A percentile compares a stretch with the other conserved stretches of the same genome.
phyloP scores from a whole-genome alignment of 306 rosid species.

The Corylus avellana region DNA sequence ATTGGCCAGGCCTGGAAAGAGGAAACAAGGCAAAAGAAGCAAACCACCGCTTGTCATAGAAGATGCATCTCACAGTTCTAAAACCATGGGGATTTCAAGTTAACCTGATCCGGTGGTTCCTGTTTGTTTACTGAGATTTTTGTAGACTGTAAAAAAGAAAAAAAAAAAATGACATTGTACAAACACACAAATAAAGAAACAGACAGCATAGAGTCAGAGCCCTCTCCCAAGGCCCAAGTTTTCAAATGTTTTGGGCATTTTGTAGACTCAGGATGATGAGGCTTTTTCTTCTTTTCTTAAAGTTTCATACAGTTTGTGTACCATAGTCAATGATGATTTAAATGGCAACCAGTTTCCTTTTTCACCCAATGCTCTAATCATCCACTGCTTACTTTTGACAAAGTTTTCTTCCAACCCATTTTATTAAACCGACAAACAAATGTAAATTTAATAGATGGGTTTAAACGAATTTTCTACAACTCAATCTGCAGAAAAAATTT shows the following conservation, averaged over 20 bases:
- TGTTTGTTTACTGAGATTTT: constrained; percentile 35
- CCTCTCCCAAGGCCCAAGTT: constrained; percentile 76
- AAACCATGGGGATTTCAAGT: constrained; percentile 8
- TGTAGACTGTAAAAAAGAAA: constrained; percentile 18
- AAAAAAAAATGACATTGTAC: constrained; percentile 25
- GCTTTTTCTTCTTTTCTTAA: constrained; percentile 39
- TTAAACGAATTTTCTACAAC: too few relatives aligned
- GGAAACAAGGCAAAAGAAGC: constrained; percentile 61
- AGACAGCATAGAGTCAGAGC: constrained; percentile 46
- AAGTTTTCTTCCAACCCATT: too few relatives aligned
- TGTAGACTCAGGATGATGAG: constrained; percentile 66
- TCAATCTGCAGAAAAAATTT: too few relatives aligned
- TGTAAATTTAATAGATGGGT: too few relatives aligned
- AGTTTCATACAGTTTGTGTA: constrained; percentile 36
- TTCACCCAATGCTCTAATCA: background rate
- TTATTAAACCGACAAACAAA: too few relatives aligned
- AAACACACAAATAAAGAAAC: constrained; percentile 14
- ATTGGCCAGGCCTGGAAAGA: constrained; percentile 72
- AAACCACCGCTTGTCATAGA: constrained; percentile 59
- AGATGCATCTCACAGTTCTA: constrained; percentile 86
- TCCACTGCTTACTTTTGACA: too few relatives aligned
- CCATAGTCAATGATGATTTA: constrained; percentile 32
- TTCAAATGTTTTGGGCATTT: constrained; percentile 57
- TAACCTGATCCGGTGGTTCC: background rate
- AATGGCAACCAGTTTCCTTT: constrained; percentile 11